phyloP scores from a whole-genome alignment of 768 basidiomycete species.

The Mycena kentingensis region DNA sequence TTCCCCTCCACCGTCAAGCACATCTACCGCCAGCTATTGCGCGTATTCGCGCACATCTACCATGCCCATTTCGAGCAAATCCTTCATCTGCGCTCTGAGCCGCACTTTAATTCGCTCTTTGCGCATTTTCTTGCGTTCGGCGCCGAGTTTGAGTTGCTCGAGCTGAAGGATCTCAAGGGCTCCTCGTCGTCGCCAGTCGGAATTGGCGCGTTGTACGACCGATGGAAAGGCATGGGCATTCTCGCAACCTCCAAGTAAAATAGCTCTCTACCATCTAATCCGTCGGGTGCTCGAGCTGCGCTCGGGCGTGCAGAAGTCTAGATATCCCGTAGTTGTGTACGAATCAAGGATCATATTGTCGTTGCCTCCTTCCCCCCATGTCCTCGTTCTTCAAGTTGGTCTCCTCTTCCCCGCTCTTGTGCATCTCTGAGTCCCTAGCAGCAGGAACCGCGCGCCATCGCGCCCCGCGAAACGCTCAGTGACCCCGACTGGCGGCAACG shows the following conservation, averaged over 20 bases:
- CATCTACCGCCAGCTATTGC: slow-evolving; percentile 94
- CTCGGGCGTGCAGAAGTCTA: slow-evolving; percentile 11
- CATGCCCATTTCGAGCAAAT: slow-evolving; percentile 91
- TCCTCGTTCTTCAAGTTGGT: slow-evolving; percentile 22
- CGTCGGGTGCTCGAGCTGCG: slow-evolving; percentile 16
- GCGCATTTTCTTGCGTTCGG: slow-evolving; percentile 98
- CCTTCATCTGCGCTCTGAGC: slow-evolving; percentile 90
- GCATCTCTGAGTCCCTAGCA: background rate
- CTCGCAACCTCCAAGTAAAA: slow-evolving; percentile 41
- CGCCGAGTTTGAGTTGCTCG: slow-evolving; percentile 87
- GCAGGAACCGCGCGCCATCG: slow-evolving; percentile 25
- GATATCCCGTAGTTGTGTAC: background rate
- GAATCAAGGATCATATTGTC: no score
- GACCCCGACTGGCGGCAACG: slow-evolving; percentile 36
- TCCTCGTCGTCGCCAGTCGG: slow-evolving; percentile 62
- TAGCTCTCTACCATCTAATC: slow-evolving; percentile 4
- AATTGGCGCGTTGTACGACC: slow-evolving; percentile 80
- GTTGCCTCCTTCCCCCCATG: slow-evolving; percentile 8
- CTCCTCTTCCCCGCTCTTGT: background rate
- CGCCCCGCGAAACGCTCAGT: slow-evolving; percentile 41
- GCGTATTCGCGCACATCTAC: slow-evolving; percentile 97
- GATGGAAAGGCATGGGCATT: slow-evolving; percentile 90
- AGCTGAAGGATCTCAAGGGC: slow-evolving; percentile 85
- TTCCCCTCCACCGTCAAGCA: slow-evolving; percentile 92
- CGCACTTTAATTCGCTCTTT: slow-evolving; percentile 96